These are phyloP conservation scores for Pestalotiopsis sp. DNA, from an alignment of 2,329 filamentous ascomycete genomes.

Conservation along the genomic window DNA sequence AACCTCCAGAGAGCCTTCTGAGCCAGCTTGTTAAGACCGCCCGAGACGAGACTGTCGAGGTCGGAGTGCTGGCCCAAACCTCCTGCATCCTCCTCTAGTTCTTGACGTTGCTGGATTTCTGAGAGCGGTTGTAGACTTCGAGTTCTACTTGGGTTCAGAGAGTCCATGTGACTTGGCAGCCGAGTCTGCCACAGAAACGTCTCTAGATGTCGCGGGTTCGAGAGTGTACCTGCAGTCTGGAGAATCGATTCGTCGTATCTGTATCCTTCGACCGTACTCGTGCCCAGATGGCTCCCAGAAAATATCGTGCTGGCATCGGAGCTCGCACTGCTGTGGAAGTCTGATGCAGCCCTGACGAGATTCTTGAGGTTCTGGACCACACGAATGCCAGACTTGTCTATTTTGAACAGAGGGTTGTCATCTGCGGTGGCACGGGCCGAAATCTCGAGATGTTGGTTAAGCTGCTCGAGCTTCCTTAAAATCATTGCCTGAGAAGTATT, in stretches of 20 bases:
- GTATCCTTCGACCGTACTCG: not conserved
- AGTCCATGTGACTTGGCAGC: not conserved
- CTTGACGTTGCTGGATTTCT: not conserved
- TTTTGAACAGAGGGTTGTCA: not conserved
- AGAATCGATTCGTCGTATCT: not conserved
- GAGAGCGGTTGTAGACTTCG: not conserved
- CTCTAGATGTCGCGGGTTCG: not conserved
- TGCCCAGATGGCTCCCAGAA: not conserved
- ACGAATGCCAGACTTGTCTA: not conserved
- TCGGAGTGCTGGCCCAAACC: not conserved
- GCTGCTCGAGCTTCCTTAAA: not conserved
- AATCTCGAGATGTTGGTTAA: not conserved
- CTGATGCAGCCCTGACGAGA: not conserved
- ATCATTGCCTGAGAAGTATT: not conserved
- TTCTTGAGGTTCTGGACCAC: not conserved
- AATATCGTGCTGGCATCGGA: not conserved
- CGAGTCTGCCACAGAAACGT: not conserved
- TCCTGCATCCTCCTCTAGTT: not conserved
- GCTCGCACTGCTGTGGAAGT: not conserved
- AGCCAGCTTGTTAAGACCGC: not conserved
- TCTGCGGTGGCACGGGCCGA: not conserved
- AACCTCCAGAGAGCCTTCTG: not conserved
- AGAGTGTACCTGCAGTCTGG: not conserved
- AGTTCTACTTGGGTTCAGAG: not conserved
- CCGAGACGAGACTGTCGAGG: not conserved